Percentiles rank a stretch among this genome's conserved stretches.
Evolutionary conservation across 352 stramenopile genomes (phyloP).

Genomic region (Peronospora tabacina): DNA sequence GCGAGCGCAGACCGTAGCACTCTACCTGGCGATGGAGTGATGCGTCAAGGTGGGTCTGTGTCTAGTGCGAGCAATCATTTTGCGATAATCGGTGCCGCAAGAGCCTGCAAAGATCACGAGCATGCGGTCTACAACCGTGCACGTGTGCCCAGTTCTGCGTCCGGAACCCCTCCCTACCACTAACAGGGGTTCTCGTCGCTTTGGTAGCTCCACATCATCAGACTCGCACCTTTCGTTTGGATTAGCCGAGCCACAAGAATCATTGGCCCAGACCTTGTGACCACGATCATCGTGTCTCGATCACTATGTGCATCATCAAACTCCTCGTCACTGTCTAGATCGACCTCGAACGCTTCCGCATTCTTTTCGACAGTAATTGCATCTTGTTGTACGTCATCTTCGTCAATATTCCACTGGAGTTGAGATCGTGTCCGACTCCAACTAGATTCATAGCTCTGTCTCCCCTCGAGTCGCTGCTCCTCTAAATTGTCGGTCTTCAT

Average conservation of each 20-base stretch:
- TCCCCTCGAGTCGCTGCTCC: conserved; percentile 20
- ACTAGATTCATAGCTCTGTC: conserved; percentile 13
- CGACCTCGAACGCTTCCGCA: conserved; percentile 17
- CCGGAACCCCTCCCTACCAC: conserved; percentile 83
- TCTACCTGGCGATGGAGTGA: conserved; percentile 60
- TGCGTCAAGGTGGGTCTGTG: conserved; percentile 86
- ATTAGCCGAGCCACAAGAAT: conserved; percentile 38
- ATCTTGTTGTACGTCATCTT: conserved; percentile 40
- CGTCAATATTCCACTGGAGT: conserved; percentile 31
- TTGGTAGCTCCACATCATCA: conserved; percentile 15
- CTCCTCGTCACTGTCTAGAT: conserved; percentile 26
- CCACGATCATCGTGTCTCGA: conserved; percentile 24
- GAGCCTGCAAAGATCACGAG: conserved; percentile 93
- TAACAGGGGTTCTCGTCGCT: conserved; percentile 59
- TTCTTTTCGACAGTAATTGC: conserved; percentile 20
- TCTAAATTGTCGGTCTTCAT: conserved; percentile 10
- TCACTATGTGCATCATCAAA: conserved; percentile 37
- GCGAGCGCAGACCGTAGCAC: conserved; percentile 68
- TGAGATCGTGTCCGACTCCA: conserved; percentile 13
- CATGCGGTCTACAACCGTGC: conserved; percentile 88
- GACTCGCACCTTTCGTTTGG: conserved; percentile 57
- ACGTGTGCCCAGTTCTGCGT: conserved; percentile 90
- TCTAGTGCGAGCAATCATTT: conserved; percentile 92
- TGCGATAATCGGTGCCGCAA: conserved; percentile 89
- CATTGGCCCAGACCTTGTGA: conserved; percentile 18